phyloP scores from a whole-genome alignment of 371 early-diverging fungal species.

The Chytridiales sp. region DNA sequence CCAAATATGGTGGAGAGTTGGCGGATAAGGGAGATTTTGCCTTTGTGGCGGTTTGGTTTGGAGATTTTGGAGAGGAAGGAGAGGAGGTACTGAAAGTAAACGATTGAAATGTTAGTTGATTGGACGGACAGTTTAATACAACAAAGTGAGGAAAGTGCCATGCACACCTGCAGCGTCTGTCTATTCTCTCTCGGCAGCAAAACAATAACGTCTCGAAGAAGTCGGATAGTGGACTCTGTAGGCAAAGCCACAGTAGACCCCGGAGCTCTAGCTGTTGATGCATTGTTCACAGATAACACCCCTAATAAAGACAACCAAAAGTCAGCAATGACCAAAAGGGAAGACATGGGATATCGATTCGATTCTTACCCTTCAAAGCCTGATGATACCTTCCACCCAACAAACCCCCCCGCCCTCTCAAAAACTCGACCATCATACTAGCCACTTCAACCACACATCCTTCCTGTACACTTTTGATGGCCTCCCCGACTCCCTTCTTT shows the following conservation, averaged over 20 bases:
- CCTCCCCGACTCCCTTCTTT: conserved; percentile 9
- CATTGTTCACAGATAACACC: conserved; percentile 17
- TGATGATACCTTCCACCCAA: conserved; percentile 13
- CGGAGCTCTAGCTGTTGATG: conserved; percentile 2
- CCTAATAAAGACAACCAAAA: conserved; percentile 4
- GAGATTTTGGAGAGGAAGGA: conserved; percentile 17
- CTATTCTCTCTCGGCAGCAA: conserved; percentile 9
- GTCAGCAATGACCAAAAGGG: background rate
- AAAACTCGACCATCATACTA: background rate
- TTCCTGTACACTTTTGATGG: background rate
- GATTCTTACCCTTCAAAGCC: conserved; percentile 18
- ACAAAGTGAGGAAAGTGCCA: background rate
- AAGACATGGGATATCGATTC: too few relatives aligned
- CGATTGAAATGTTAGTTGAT: background rate
- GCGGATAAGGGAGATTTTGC: conserved; percentile 1
- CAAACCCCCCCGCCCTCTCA: background rate
- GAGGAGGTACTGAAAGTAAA: conserved; percentile 9
- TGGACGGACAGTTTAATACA: too few relatives aligned
- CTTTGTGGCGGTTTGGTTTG: background rate
- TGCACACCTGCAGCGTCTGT: conserved; percentile 15
- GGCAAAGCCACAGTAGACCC: conserved; percentile 18
- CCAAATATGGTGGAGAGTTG: conserved; percentile 13
- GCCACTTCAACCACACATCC: conserved; percentile 6
- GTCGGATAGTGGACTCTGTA: conserved; percentile 17
- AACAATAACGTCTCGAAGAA: conserved; percentile 9